Conservation (phyloP, 345 rosid species). For the Lumnitzera racemosa region DNA sequence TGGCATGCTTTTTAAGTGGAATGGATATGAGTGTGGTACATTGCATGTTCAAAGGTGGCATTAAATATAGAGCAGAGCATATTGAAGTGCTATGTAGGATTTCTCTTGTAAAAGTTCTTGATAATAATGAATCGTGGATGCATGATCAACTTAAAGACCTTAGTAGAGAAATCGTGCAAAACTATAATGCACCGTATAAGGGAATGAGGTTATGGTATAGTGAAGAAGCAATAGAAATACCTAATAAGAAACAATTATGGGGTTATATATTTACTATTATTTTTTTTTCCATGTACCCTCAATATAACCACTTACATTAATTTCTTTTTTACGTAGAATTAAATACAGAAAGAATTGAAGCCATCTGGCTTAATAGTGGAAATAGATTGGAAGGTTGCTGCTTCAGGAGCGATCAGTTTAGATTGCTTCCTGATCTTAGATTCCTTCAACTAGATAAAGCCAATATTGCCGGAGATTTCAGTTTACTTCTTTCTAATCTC, state of each 20-base stretch:
- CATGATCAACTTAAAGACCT: conserved; percentile 8
- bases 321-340: neutral
- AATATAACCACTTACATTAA: too few relatives aligned
- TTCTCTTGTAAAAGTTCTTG: too few relatives aligned
- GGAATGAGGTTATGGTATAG: neutral
- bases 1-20: conserved; percentile 1
- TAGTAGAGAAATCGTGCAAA: conserved; percentile 6
- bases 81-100: too few relatives aligned
- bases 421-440: neutral
- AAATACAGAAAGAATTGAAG: conserved; percentile 1
- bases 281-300: too few relatives aligned
- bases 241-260: neutral
- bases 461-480: neutral
- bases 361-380: neutral
- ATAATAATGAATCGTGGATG: conserved; percentile 6
- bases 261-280: too few relatives aligned
- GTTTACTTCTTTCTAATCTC: too few relatives aligned
- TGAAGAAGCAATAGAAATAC: neutral
- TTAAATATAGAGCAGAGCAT: too few relatives aligned
- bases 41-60: neutral
- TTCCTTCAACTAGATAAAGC: neutral
- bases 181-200: neutral
- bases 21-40: too few relatives aligned
- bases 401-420: neutral
- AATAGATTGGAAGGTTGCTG: too few relatives aligned